Evolutionary conservation across 2,329 filamentous ascomycete species (phyloP).

Genomic region (Colletotrichum viniferum): DNA sequence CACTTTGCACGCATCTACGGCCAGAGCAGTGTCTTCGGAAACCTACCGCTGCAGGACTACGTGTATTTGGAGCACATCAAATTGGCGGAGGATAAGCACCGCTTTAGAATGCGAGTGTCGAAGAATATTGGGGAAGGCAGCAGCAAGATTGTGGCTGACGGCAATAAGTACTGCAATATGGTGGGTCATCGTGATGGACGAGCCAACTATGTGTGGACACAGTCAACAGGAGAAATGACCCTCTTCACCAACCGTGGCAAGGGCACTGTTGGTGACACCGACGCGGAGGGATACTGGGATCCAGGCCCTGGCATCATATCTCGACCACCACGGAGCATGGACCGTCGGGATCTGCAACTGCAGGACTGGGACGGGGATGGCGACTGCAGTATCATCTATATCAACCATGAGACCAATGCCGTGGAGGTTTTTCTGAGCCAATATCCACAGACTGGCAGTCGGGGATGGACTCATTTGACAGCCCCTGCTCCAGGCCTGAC

Average conservation of each 20-base stretch:
- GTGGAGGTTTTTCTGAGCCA: slow-evolving; percentile 30
- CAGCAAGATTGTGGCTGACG: slow-evolving; percentile 6
- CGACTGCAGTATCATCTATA: slow-evolving; percentile 34
- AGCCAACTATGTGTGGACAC: slow-evolving; percentile 10
- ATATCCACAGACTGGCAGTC: background rate
- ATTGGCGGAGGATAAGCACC: background rate
- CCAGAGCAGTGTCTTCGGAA: background rate
- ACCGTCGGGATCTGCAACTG: slow-evolving; percentile 30
- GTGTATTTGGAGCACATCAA: slow-evolving; percentile 13
- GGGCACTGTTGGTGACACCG: background rate
- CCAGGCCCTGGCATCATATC: background rate
- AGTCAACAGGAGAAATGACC: background rate
- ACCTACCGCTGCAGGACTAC: slow-evolving; percentile 8
- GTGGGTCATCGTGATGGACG: slow-evolving; percentile 1
- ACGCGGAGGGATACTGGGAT: background rate
- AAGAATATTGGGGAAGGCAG: slow-evolving; percentile 22
- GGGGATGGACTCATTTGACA: background rate
- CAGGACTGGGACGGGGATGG: slow-evolving; percentile 42
- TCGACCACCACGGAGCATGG: slow-evolving; percentile 16
- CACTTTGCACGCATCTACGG: slow-evolving; percentile 20
- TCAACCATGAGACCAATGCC: slow-evolving; percentile 28
- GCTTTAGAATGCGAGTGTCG: background rate
- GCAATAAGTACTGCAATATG: slow-evolving; percentile 24
- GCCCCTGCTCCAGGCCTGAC: background rate
- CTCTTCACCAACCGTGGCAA: slow-evolving; percentile 14